Evolutionary conservation across 2,329 filamentous ascomycete species (phyloP).

Genomic region (Coniochaeta pulveracea): DNA sequence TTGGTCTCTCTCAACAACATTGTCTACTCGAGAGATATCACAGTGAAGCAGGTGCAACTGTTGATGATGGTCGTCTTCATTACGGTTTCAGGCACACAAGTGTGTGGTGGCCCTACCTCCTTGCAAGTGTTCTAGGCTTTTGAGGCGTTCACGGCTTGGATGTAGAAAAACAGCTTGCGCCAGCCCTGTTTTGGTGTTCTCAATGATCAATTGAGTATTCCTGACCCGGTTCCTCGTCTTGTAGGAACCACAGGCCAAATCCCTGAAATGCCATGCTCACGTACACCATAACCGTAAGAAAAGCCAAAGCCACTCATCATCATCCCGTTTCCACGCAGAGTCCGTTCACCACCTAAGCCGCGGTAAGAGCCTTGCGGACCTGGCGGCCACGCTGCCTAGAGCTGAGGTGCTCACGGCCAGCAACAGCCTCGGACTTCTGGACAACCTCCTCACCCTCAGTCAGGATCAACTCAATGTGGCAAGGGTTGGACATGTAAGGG

Average conservation of each 20-base stretch:
- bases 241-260: constrained; percentile 21
- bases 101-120: too few relatives aligned
- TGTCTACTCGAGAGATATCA: too few relatives aligned
- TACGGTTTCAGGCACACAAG: too few relatives aligned
- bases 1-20: too few relatives aligned
- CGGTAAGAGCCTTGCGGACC: constrained; percentile 52
- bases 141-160: neutral
- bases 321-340: constrained; percentile 26
- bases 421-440: constrained; percentile 69
- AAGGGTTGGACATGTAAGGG: constrained; percentile 99
- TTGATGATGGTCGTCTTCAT: too few relatives aligned
- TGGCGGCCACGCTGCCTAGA: constrained; percentile 82
- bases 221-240: constrained; percentile 16
- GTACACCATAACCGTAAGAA: constrained; percentile 22
- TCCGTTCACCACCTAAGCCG: constrained; percentile 37
- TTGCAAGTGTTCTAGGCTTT: neutral
- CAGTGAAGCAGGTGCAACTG: too few relatives aligned
- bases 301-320: constrained; percentile 21
- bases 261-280: constrained; percentile 25
- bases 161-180: constrained; percentile 2
- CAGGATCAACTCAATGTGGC: constrained; percentile 99
- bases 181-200: constrained; percentile 9
- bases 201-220: constrained; percentile 19
- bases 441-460: constrained; percentile 95
- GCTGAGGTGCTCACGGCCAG: constrained; percentile 61